Base-by-base conservation (phyloP, 2,329 filamentous ascomycete species). In the Scedosporium minutisporum region DNA sequence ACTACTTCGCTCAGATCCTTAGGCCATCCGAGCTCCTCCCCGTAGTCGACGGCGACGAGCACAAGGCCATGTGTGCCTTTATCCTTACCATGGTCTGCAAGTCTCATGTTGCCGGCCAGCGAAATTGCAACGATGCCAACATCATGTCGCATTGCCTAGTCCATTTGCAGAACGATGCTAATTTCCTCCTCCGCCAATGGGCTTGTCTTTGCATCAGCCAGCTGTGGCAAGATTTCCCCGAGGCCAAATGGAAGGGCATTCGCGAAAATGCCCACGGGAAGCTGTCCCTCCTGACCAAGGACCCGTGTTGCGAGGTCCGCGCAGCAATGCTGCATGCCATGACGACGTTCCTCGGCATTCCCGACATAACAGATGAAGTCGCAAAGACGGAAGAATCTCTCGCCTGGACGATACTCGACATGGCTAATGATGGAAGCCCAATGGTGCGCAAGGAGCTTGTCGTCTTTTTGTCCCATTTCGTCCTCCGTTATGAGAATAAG, bases 41-140 rank as follows among this genome's bases (percentile, higher is more conserved):
- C 0, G 89, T 96, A 23, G 87, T 89, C 41, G 96, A 97, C 71
- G 87, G 87, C 62, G 91, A 92, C 68, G 95, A 97, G 76, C 95
- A 99, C 78, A 91, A 96, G 71, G 95, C 95, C 53, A 99, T 99
- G 95, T 97, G 95, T 73, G 93, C 95, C 1, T 99, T 99, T 72
- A 96, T 99, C 65, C 85, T 97, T 51, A 90, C 93, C 27, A 96
- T 97, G 83, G 91, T 99, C 66, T 99, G 95, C 83, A 96, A 95
- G 72, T 90, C 90, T 66, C 96, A 96, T 74, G 89, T 88, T 66
- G 91, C 95, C 65, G 95, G 93, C 2, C 93, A 97, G 73, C 88
- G 88, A 60, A 93, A 96, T 10, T 97, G 93, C 71, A 87, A 97
- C 68, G 90, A 91, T 67, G 90, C 89, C 0, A 93, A 96, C 67